Evolutionary conservation across 257 asterid species (phyloP), one percentile per base, ranked within the genome.

Genomic region (Henckelia pumila): DNA sequence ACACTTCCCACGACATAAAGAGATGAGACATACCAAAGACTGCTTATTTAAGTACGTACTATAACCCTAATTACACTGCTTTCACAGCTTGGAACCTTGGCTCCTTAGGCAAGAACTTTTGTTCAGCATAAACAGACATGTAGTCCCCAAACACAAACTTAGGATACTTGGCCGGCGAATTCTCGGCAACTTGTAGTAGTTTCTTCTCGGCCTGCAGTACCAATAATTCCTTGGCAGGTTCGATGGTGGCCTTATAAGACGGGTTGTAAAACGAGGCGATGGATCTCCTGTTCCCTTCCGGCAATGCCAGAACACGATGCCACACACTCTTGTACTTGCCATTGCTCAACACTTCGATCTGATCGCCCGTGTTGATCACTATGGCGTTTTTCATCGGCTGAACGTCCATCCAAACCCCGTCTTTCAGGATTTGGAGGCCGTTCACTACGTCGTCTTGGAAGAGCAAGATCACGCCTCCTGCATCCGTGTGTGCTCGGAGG

Each of bases 261-360:
- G 97, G 97, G 10, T 91, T 91, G 19, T 91, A 91, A 49, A 91
- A 91, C 0, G 97, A 91, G 0, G 97, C 97, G 21, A 91, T 82
- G 7, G 97, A 88, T 67, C 96, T 88, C 44, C 97, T 70, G 49
- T 80, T 91, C 26, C 91, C 96, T 5, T 83, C 79, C 14, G 69
- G 77, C 22, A 67, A 68, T 2, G 95, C 91, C 76, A 83, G 30
- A 61, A 91, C 85, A 2, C 88, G 71, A 69, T 88, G 97, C 97
- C 96, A 91, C 6, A 75, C 91, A 17, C 97, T 91, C 87, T 91
- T 91, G 64, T 91, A 91, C 75, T 75, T 76, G 7, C 97, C 97
- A 7, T 88, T 91, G 66, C 96, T 91, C 55, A 91, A 24, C 13
- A 87, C 91, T 78, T 84, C 95, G 0, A 87, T 73, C 72, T 87